Base-by-base conservation (phyloP, 306 rosid genomes). In the Arachis stenosperma region DNA sequence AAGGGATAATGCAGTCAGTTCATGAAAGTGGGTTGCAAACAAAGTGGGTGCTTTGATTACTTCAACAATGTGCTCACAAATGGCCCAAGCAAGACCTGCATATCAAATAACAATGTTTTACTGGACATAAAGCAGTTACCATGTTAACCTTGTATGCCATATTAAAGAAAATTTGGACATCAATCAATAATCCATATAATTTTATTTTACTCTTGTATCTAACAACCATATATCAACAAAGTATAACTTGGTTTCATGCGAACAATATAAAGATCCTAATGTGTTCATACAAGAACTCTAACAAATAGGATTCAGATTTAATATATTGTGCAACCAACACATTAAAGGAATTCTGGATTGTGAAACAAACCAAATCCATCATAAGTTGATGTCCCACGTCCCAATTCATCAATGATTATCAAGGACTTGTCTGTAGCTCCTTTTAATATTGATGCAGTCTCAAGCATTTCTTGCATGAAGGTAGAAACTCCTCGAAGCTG, bases 391-490 rank as follows among this genome's bases (percentile, higher is more conserved):
- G 99, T 94, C 71, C 99, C 99, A 59, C 98, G 96, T 56, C 99
- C 99, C 85, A 94, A 83, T 82, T 94, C 99, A 42, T 91, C 99
- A 30, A 94, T 91, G 87, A 94, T 91, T 81, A 94, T 88, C 87
- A 94, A 79, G 50, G 99, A 91, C 88, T 86, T 94, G 78, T 84
- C 87, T 4, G 96, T 90, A 67, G 97, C 92, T 70, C 99, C 99
- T 86, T 87, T 94, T 84, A 94, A 75, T 79, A 94, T 91, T 29
- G 97, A 94, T 75, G 99, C 88, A 73, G 97, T 94, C 86, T 94
- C 99, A 33, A 94, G 99, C 99, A 94, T 94, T 87, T 94, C 99
- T 91, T 89, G 97, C 99, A 94, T 94, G 61, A 91, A 94, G 65
- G 99, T 94, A 68, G 99, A 94, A 79, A 94, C 95, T 73, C 99